phyloP scores from a whole-genome alignment of 805 yeast species.

The Pichia deserticola region DNA sequence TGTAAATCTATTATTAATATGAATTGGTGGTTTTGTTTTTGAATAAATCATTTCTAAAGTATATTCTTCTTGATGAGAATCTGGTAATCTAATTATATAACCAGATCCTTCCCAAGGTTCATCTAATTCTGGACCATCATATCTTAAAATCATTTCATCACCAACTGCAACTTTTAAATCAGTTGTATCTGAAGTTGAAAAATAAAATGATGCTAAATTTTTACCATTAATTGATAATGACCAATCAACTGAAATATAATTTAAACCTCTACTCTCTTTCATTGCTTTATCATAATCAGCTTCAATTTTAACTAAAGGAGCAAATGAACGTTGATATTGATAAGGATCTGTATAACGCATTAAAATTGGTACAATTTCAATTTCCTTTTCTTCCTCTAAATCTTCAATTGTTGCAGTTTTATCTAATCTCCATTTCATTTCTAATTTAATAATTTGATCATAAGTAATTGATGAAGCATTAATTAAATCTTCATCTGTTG shows the following conservation, averaged over 20 bases:
- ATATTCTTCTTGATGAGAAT: slow-evolving; percentile 55
- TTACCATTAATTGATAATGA: slow-evolving; percentile 55
- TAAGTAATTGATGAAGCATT: slow-evolving; percentile 49
- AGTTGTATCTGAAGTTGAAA: slow-evolving; percentile 59
- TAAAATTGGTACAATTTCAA: slow-evolving; percentile 61
- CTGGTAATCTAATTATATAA: slow-evolving; percentile 63
- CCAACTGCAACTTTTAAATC: slow-evolving; percentile 74
- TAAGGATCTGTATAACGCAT: slow-evolving; percentile 75
- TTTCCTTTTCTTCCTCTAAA: slow-evolving; percentile 40
- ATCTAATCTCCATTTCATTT: slow-evolving; percentile 74
- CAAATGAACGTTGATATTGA: slow-evolving; percentile 79
- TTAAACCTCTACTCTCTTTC: slow-evolving; percentile 72
- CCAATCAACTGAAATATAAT: slow-evolving; percentile 70
- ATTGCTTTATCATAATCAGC: slow-evolving; percentile 70
- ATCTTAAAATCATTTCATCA: slow-evolving; percentile 67
- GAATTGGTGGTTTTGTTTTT: slow-evolving; percentile 47
- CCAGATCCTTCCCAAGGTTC: slow-evolving; percentile 72
- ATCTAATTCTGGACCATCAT: slow-evolving; percentile 43
- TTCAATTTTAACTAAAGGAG: slow-evolving; percentile 75
- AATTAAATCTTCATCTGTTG: slow-evolving; percentile 56
- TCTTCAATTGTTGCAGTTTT: slow-evolving; percentile 67
- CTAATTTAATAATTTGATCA: slow-evolving; percentile 63
- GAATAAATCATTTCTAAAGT: slow-evolving; percentile 55
- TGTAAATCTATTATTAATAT: slow-evolving; percentile 58
- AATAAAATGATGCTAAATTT: slow-evolving; percentile 60